These are phyloP conservation scores for Dicorynia guianensis DNA, from an alignment of 306 rosid species.

Conservation along the genomic window DNA sequence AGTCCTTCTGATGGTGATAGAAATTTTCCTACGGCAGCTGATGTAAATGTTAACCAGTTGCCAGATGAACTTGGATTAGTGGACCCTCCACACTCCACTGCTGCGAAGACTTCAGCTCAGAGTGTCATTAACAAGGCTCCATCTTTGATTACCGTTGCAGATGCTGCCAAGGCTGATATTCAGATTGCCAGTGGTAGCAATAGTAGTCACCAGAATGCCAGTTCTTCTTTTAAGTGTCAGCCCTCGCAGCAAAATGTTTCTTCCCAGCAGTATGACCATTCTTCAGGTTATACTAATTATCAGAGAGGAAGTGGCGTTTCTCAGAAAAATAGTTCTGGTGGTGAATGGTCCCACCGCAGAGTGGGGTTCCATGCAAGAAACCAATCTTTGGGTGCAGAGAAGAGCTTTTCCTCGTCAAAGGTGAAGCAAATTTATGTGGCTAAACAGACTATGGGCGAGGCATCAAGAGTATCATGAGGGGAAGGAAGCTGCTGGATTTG, in stretches of 20 bases:
- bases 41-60: slow-evolving; percentile 66
- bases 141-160: slow-evolving; percentile 45
- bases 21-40: slow-evolving; percentile 61
- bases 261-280: slow-evolving; percentile 67
- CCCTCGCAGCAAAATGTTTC: slow-evolving; percentile 57
- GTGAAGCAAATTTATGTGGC: slow-evolving; percentile 93
- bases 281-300: slow-evolving; percentile 63
- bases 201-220: slow-evolving; percentile 55
- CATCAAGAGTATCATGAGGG: slow-evolving; percentile 57
- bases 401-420: slow-evolving; percentile 69
- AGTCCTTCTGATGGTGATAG: slow-evolving; percentile 63
- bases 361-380: slow-evolving; percentile 81
- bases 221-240: slow-evolving; percentile 54
- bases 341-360: slow-evolving; percentile 84
- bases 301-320: slow-evolving; percentile 68
- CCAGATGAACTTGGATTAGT: slow-evolving; percentile 84
- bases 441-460: slow-evolving; percentile 73
- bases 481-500: slow-evolving; percentile 38
- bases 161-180: slow-evolving; percentile 56
- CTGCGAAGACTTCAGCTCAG: slow-evolving; percentile 53
- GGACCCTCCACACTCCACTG: slow-evolving; percentile 56
- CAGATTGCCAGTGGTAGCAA: slow-evolving; percentile 52
- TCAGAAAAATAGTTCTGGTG: slow-evolving; percentile 71
- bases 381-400: slow-evolving; percentile 69
- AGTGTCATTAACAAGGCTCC: slow-evolving; percentile 49